A percentile compares a stretch with the other conserved stretches of the same genome.
These are phyloP conservation scores for Phialophora expanda DNA, from an alignment of 2,329 filamentous ascomycete genomes.

Conservation along the genomic window DNA sequence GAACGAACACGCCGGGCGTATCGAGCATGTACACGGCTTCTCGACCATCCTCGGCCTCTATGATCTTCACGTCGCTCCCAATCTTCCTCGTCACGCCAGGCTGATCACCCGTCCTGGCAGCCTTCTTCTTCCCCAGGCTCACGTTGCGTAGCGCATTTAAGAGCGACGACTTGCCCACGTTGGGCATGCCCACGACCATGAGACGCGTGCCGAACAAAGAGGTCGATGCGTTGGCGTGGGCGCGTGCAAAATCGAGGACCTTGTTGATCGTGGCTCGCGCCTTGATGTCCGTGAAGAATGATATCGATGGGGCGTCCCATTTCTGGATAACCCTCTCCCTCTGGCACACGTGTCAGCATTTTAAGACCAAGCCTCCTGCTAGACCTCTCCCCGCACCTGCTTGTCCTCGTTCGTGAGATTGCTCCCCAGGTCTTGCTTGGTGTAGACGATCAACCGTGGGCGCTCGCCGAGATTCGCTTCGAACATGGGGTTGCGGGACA, in stretches of 20 bases:
- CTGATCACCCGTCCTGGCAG: conserved; percentile 79
- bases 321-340: conserved; percentile 58
- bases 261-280: conserved; percentile 52
- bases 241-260: conserved; percentile 59
- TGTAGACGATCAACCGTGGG: conserved; percentile 84
- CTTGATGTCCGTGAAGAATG: conserved; percentile 60
- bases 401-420: conserved; percentile 47
- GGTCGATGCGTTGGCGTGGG: conserved; percentile 56
- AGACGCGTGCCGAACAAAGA: conserved; percentile 78
- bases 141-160: conserved; percentile 79
- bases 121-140: conserved; percentile 71
- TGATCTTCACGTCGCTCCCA: conserved; percentile 79
- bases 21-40: conserved; percentile 82
- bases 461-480: conserved; percentile 75
- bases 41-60: conserved; percentile 61
- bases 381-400: conserved; percentile 18
- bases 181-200: conserved; percentile 95
- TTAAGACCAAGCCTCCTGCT: neutral
- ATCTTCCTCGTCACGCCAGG: conserved; percentile 91
- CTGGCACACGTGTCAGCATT: conserved; percentile 39
- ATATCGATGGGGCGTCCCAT: conserved; percentile 60
- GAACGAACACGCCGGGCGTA: conserved; percentile 93
- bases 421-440: conserved; percentile 78
- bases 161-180: conserved; percentile 94
- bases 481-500: conserved; percentile 87